Evolutionary conservation across 2,329 filamentous ascomycete species (phyloP), one percentile per base, ranked within the genome.

Genomic region (Beauveria asiatica): DNA sequence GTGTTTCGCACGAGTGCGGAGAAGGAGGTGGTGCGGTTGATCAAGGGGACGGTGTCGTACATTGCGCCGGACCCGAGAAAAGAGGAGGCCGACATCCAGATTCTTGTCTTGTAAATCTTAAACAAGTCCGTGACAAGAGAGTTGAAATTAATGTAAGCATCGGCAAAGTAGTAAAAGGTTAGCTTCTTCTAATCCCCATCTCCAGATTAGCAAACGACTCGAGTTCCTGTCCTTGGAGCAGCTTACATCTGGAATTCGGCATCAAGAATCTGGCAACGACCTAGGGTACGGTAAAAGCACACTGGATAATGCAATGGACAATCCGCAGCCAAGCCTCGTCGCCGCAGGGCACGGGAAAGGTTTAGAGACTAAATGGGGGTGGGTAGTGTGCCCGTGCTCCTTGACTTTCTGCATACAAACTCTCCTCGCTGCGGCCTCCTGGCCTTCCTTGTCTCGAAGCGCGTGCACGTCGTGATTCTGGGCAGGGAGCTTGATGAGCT

Each of bases 71-170:
- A 97, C 73, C 92, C 94, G 8, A 88, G 88, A 71, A 92, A 89
- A 67, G 94, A 99, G 74, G 94, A 99, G 4, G 94, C 94, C 5
- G 93, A 97, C 90, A 99, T 96, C 94, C 94, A 99, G 68, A 99
- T 99, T 67, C 95, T 86, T 23, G 93, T 96, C 79, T 99, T 99
- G 81, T 97, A 99, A 64, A 97, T 93, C 76, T 97, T 97, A 82
- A 97, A 99, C 13, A 99, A 81, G 71, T 99, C 94, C 0, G 92
- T 96, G 57, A 99, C 94, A 17, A 99, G 84, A 2, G 91, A 90
- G 72, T 99, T 99, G 81, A 99, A 99, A 76, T 97, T 97, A 79
- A 99, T 96, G 72, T 99, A 99, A 0, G 91, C 86, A 70, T 97
- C 92, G 58, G 94, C 93, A 72, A 97, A 99, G 76, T 97, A 99